These are phyloP conservation scores for Alternaria alternata DNA, from an alignment of 2,329 filamentous ascomycete genomes.

Conservation along the genomic window DNA sequence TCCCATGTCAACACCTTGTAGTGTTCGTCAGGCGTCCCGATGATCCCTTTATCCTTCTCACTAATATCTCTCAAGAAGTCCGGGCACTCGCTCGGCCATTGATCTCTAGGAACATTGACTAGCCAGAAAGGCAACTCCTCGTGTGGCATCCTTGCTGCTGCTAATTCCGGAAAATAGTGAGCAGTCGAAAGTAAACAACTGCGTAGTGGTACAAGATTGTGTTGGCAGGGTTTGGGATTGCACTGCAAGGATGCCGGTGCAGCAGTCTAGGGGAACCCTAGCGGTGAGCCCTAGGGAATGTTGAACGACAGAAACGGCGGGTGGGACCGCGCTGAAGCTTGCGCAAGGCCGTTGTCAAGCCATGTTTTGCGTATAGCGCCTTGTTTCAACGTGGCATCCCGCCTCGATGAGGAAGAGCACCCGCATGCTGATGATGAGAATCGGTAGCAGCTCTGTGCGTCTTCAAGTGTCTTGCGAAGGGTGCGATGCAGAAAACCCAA, in stretches of 20 bases:
- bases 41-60: slow-evolving; percentile 73
- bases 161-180: neutral
- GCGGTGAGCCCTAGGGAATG: slow-evolving; percentile 11
- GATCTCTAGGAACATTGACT: slow-evolving; percentile 72
- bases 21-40: slow-evolving; percentile 73
- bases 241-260: slow-evolving; percentile 22
- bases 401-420: neutral
- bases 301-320: slow-evolving; percentile 17
- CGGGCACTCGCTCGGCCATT: slow-evolving; percentile 74
- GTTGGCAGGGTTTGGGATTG: slow-evolving; percentile 7
- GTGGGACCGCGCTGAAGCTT: slow-evolving; percentile 21
- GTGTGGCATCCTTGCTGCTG: slow-evolving; percentile 13
- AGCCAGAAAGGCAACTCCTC: slow-evolving; percentile 75
- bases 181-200: neutral
- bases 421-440: neutral
- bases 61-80: slow-evolving; percentile 70
- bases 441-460: neutral
- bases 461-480: neutral
- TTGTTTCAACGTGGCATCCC: slow-evolving; percentile 18
- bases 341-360: slow-evolving; percentile 6
- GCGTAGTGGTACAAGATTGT: slow-evolving; percentile 7
- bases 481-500: neutral
- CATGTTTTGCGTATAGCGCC: slow-evolving; percentile 25
- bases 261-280: slow-evolving; percentile 9
- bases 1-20: slow-evolving; percentile 74